A percentile compares a stretch with the other conserved stretches of the same genome.
Evolutionary conservation across 768 basidiomycete species (phyloP).

Genomic region (Boletus sp.): DNA sequence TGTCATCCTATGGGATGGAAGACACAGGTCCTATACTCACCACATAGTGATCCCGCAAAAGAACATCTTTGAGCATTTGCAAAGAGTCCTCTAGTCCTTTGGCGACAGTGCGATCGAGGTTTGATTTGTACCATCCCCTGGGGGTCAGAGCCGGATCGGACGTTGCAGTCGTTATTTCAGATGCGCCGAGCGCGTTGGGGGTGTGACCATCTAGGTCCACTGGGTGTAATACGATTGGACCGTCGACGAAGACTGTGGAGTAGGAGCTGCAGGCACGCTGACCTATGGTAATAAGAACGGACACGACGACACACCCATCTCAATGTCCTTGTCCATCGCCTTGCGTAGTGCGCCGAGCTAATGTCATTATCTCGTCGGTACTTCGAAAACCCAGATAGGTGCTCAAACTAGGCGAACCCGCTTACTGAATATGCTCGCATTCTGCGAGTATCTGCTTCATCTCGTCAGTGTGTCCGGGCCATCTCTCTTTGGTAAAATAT

Average conservation of each 20-base stretch:
- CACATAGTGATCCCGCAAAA: constrained; percentile 61
- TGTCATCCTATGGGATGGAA: neutral
- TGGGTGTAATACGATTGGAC: constrained; percentile 62
- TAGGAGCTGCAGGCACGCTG: neutral
- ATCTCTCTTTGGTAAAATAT: neutral
- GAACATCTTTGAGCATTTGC: constrained; percentile 48
- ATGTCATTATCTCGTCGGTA: neutral
- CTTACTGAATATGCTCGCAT: constrained; percentile 66
- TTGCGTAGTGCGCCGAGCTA: constrained; percentile 74
- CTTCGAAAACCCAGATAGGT: neutral
- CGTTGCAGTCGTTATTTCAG: constrained; percentile 29
- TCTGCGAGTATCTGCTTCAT: constrained; percentile 61
- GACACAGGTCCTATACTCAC: constrained; percentile 35
- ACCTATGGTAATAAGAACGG: neutral
- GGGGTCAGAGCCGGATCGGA: constrained; percentile 54
- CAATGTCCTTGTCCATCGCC: constrained; percentile 59
- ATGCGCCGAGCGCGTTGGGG: constrained; percentile 35
- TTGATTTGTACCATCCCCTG: constrained; percentile 69
- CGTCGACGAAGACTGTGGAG: constrained; percentile 66
- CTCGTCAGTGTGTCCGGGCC: neutral
- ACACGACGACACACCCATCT: constrained; percentile 47
- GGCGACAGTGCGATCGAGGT: constrained; percentile 48
- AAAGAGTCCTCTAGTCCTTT: constrained; percentile 60
- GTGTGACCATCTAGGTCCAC: constrained; percentile 48
- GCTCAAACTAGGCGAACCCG: constrained; percentile 42